Base-by-base conservation (phyloP, 1,139 yeast genomes). In the Candida pseudoviswanathii region DNA sequence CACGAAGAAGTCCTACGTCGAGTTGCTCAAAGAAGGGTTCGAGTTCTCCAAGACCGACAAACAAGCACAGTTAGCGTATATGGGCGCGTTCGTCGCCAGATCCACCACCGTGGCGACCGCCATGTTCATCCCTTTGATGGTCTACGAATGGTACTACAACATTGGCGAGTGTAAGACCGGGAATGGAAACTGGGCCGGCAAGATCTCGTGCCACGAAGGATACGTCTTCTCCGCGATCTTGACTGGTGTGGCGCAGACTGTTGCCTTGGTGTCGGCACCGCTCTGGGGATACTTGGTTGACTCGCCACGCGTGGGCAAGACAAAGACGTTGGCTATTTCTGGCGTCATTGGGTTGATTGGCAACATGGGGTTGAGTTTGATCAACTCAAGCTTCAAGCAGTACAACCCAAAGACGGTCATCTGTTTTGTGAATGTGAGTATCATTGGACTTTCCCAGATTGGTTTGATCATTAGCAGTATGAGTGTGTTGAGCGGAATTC, bases 221-320 rank as follows among this genome's bases (percentile, higher is more conserved):
- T 85, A 83, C 55, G 71, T 83, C 2, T 77, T 80, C 53, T 80
- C 90, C 5, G 89, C 90, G 0, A 83, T 86, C 42, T 65, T 86
- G 27, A 80, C 88, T 0, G 94, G 94, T 2, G 79, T 85, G 11
- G 77, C 84, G 1, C 86, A 85, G 55, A 73, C 84, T 0, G 73
- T 78, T 21, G 80, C 86, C 0, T 67, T 86, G 31, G 31, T 82
- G 0, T 71, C 80, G 36, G 85, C 91, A 0, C 91, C 91, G 3
- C 32, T 82, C 1, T 82, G 85, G 78, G 92, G 91, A 1, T 61
- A 71, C 47, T 58, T 81, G 8, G 73, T 82, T 26, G 89, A 85
- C 61, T 56, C 53, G 33, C 49, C 53, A 8, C 65, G 61, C 38
- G 57, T 71, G 46, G 85, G 86, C 56, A 75, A 58, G 58, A 45